Percentiles rank a stretch among this genome's conserved stretches.
Evolutionary conservation across 2,329 filamentous ascomycete species (phyloP).

Genomic region (Fusarium sp.): DNA sequence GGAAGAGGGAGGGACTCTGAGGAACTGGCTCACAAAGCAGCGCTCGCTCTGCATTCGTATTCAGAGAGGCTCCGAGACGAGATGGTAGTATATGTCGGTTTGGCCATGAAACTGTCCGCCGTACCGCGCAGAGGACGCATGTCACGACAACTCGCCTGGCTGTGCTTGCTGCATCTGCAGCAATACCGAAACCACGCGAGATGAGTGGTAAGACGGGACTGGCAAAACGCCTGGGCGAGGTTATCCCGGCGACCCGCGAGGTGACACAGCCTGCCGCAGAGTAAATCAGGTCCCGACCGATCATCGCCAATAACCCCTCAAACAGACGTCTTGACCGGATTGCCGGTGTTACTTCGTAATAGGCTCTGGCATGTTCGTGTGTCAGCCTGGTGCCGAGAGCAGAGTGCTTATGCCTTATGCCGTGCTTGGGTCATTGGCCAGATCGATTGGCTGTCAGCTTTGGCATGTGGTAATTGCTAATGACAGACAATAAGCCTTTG

Average conservation of each 20-base stretch:
- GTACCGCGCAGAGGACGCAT: conserved; percentile 16
- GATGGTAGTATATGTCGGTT: background rate
- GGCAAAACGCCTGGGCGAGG: conserved; percentile 7
- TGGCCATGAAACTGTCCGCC: conserved; percentile 7
- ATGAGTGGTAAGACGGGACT: conserved; percentile 24
- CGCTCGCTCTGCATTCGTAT: background rate
- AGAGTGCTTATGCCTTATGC: conserved; percentile 1
- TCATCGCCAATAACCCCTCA: conserved; percentile 25
- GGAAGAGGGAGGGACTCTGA: conserved; percentile 12
- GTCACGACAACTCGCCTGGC: conserved; percentile 28
- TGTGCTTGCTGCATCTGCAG: conserved; percentile 29
- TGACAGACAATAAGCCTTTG: background rate
- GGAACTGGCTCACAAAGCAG: conserved; percentile 18
- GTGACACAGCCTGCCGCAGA: conserved; percentile 23
- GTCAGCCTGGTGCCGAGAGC: background rate
- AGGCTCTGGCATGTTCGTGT: background rate
- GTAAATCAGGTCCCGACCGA: conserved; percentile 22
- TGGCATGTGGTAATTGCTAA: background rate
- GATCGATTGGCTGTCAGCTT: background rate
- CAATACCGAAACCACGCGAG: conserved; percentile 28
- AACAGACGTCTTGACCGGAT: conserved; percentile 11
- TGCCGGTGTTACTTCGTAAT: conserved; percentile 10
- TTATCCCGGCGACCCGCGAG: conserved; percentile 20
- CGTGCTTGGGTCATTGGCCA: background rate
- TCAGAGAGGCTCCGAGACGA: background rate